Evolutionary conservation across 495 filamentous ascomycete genomes (phyloP).

Genomic region (Aspergillus kassunensis): DNA sequence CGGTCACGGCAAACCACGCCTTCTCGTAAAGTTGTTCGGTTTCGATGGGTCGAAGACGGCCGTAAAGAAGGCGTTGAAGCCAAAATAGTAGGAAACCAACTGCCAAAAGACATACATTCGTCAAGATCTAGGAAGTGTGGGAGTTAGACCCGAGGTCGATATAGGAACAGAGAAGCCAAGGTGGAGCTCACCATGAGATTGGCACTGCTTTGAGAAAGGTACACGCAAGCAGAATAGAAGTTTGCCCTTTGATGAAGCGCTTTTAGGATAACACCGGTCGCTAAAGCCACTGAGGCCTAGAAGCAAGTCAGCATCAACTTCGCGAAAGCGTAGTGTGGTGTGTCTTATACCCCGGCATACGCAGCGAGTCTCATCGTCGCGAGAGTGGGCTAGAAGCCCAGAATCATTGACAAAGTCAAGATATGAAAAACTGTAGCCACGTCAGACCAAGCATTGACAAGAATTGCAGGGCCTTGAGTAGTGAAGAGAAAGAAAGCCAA

Average conservation of each 20-base stretch:
- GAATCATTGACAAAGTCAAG: constrained; percentile 29
- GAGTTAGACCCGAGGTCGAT: not conserved
- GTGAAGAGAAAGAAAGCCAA: constrained; percentile 1
- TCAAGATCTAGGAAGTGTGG: constrained; percentile 60
- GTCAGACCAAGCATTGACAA: constrained; percentile 21
- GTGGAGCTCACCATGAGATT: constrained; percentile 72
- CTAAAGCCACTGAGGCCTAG: constrained; percentile 72
- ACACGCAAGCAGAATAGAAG: constrained; percentile 96
- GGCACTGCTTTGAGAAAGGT: constrained; percentile 90
- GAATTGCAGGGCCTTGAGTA: constrained; percentile 11
- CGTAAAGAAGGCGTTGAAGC: constrained; percentile 86
- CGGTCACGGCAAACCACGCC: constrained; percentile 94
- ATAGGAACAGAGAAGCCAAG: not conserved
- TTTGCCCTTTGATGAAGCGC: constrained; percentile 93
- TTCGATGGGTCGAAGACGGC: constrained; percentile 86
- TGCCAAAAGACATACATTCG: constrained; percentile 77
- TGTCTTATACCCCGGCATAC: constrained; percentile 52
- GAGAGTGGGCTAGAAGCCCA: constrained; percentile 23
- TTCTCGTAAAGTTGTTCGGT: constrained; percentile 96
- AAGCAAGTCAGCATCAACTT: constrained; percentile 7
- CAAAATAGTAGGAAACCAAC: constrained; percentile 75
- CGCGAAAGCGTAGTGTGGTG: not conserved
- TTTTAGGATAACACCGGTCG: constrained; percentile 75
- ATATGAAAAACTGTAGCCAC: constrained; percentile 9
- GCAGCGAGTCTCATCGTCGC: constrained; percentile 50